Evolutionary conservation across 73 alveolate species (phyloP).

Genomic region (Tetrahymena borealis): DNA sequence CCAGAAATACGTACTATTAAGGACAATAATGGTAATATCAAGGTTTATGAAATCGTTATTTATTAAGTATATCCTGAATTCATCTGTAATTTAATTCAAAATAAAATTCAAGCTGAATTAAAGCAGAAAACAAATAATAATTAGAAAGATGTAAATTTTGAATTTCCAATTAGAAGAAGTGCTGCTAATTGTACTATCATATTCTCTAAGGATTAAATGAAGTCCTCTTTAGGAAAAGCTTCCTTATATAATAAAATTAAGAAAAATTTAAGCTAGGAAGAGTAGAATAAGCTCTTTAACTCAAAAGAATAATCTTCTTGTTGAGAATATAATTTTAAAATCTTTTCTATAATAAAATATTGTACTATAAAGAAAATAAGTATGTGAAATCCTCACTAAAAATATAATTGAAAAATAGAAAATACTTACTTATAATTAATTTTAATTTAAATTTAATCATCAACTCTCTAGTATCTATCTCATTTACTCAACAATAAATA

Average conservation of each 20-base stretch:
- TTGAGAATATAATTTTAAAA: neutral
- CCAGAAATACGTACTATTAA: neutral
- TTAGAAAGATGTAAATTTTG: neutral
- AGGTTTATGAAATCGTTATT: neutral
- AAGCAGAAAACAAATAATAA: neutral
- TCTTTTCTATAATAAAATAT: neutral
- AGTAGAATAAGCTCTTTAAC: neutral
- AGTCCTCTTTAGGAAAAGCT: neutral
- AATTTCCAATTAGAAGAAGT: neutral
- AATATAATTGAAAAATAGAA: no score
- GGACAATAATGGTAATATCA: neutral
- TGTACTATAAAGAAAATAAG: no score
- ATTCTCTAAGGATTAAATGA: neutral
- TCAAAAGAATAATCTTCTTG: neutral
- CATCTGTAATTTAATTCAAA: neutral
- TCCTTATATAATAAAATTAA: neutral
- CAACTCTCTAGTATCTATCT: no score
- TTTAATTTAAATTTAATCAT: no score
- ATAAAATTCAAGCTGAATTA: neutral
- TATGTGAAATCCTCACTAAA: no score
- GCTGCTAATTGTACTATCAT: neutral
- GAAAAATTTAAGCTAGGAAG: neutral
- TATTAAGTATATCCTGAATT: neutral
- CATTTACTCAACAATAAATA: no score
- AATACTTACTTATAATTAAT: no score